These are phyloP conservation scores for Pilaira anomala DNA, from an alignment of 192 early-diverging fungal genomes.

Conservation along the genomic window DNA sequence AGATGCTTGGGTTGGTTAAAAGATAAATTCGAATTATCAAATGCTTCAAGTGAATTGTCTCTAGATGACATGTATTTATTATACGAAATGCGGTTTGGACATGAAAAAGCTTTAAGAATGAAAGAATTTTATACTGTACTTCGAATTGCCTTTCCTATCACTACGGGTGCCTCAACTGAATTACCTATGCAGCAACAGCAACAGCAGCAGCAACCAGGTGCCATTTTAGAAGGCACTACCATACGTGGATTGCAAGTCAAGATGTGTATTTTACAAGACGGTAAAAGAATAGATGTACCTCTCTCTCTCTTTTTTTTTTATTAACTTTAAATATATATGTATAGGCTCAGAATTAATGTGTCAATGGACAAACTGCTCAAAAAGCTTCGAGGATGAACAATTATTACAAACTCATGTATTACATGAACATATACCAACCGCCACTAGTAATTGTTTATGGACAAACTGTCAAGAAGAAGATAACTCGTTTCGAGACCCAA, in stretches of 20 bases:
- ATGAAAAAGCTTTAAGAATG: constrained; percentile 32
- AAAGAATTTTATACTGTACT: constrained; percentile 32
- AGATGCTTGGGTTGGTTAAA: constrained; percentile 56
- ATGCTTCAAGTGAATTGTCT: constrained; percentile 32
- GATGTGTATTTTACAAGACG: constrained; percentile 30
- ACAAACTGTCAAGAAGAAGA: not conserved
- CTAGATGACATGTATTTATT: constrained; percentile 46
- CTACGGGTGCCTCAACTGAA: not conserved
- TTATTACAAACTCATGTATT: constrained; percentile 48
- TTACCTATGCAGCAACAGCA: not conserved
- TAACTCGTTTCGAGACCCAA: not conserved
- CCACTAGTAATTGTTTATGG: constrained; percentile 6
- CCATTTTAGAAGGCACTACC: constrained; percentile 21
- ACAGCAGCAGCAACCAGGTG: not conserved
- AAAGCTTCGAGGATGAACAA: constrained; percentile 36
- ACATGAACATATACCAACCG: constrained; percentile 41
- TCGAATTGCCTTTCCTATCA: constrained; percentile 36
- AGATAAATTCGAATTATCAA: constrained; percentile 45
- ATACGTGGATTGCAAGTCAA: constrained; percentile 34
- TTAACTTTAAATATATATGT: not conserved
- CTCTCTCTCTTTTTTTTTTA: no score
- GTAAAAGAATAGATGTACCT: constrained; percentile 20
- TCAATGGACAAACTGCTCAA: constrained; percentile 50
- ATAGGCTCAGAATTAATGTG: constrained; percentile 37
- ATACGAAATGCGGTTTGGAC: constrained; percentile 47